phyloP scores from a whole-genome alignment of 1,284 basidiomycete species.

The Cronartium quercuum region DNA sequence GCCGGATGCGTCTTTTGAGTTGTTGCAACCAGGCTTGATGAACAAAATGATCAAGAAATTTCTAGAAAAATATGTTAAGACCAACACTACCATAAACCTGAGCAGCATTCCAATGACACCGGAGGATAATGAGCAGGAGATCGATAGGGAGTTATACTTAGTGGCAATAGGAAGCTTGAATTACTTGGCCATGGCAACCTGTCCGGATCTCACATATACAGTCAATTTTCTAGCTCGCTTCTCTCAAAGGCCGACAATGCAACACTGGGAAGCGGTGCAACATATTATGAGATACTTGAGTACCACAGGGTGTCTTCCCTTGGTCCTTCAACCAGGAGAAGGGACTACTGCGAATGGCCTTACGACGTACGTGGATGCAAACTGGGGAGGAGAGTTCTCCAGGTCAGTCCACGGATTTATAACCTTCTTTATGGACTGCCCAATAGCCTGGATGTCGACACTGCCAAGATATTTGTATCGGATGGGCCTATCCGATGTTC shows the following conservation, averaged over 20 bases:
- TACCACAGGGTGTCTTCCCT: too few species aligned
- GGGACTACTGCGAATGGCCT: too few species aligned
- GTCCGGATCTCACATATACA: slow-evolving; percentile 6
- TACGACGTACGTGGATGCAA: too few species aligned
- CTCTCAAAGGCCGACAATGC: not conserved
- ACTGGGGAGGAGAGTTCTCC: too few species aligned
- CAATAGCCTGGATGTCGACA: too few species aligned
- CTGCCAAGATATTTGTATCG: too few species aligned
- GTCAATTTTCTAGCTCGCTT: slow-evolving; percentile 22
- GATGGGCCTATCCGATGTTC: too few species aligned
- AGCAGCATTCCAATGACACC: not conserved
- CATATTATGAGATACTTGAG: slow-evolving; percentile 9
- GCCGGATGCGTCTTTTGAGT: not conserved
- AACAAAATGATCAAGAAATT: not conserved
- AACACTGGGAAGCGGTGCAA: slow-evolving; percentile 9
- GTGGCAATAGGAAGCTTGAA: not conserved
- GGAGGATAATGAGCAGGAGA: not conserved
- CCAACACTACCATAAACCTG: not conserved
- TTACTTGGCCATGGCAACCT: not conserved
- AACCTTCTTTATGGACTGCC: too few species aligned
- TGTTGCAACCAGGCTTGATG: not conserved
- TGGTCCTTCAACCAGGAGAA: too few species aligned
- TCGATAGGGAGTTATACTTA: not conserved
- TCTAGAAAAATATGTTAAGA: not conserved
- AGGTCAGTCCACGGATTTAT: too few species aligned